Conservation (phyloP, 2,329 filamentous ascomycete genomes). For the Colletotrichum acutatum region DNA sequence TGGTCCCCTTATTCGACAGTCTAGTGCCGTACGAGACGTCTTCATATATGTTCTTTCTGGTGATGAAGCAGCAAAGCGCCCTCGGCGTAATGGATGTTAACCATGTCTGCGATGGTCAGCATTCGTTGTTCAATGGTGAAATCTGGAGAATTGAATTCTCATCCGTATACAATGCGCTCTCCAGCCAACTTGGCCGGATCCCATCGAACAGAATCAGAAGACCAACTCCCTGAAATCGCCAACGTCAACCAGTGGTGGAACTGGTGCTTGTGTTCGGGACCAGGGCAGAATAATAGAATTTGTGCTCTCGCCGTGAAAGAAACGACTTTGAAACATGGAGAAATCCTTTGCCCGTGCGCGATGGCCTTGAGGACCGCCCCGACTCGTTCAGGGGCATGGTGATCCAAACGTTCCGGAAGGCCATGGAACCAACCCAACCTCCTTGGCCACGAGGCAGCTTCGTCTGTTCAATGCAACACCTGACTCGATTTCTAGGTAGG, state of each 20-base stretch:
- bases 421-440: constrained; percentile 17
- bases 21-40: neutral
- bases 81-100: too few relatives aligned
- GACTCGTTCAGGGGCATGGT: constrained; percentile 13
- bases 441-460: neutral
- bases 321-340: constrained; percentile 27
- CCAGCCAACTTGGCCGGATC: neutral
- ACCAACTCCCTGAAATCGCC: neutral
- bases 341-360: constrained; percentile 6
- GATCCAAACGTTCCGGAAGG: constrained; percentile 33
- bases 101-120: too few relatives aligned
- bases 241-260: neutral
- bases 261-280: neutral
- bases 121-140: too few relatives aligned
- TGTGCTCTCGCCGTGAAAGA: constrained; percentile 9
- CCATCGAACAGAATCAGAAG: neutral
- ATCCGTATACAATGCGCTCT: neutral
- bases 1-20: constrained; percentile 6
- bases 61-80: neutral
- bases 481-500: constrained; percentile 17
- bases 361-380: neutral
- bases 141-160: too few relatives aligned
- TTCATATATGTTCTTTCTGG: neutral
- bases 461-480: constrained; percentile 24
- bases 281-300: neutral